Evolutionary conservation across 176 grass and related monocot genomes (phyloP).

Genomic region (Bromus sterilis): DNA sequence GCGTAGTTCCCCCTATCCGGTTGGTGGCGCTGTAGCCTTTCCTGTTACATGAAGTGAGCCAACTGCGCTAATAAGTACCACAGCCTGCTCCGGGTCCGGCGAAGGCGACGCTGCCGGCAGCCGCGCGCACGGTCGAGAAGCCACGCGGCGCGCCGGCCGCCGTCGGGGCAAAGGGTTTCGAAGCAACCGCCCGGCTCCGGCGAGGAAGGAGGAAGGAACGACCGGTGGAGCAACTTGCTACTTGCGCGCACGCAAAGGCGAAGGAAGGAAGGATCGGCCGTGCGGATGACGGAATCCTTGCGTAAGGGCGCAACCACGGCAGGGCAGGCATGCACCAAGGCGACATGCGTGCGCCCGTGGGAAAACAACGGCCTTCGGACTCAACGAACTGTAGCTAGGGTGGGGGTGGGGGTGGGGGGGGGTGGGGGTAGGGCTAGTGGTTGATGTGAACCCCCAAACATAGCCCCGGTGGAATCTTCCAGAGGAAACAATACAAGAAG

Average conservation of each 20-base stretch:
- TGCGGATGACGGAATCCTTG: slow-evolving; percentile 64
- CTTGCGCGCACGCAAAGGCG: too few relatives aligned
- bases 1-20: not conserved
- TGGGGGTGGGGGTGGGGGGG: not conserved
- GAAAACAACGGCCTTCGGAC: slow-evolving; percentile 8
- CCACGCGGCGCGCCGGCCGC: not conserved
- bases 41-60: not conserved
- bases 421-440: not conserved
- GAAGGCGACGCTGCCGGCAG: slow-evolving; percentile 13
- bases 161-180: not conserved
- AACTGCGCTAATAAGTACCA: not conserved
- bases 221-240: not conserved
- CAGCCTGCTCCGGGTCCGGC: slow-evolving; percentile 5
- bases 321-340: not conserved
- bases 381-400: slow-evolving; percentile 27
- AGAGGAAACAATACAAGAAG: too few relatives aligned
- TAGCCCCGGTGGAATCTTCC: too few relatives aligned
- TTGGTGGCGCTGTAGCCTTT: not conserved
- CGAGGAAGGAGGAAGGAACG: not conserved
- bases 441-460: too few relatives aligned
- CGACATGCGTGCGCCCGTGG: not conserved
- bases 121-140: not conserved
- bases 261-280: too few relatives aligned
- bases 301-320: slow-evolving; percentile 50
- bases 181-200: not conserved